Conservation (phyloP, 202 grass and related monocot genomes). For the Zizania palustris region DNA sequence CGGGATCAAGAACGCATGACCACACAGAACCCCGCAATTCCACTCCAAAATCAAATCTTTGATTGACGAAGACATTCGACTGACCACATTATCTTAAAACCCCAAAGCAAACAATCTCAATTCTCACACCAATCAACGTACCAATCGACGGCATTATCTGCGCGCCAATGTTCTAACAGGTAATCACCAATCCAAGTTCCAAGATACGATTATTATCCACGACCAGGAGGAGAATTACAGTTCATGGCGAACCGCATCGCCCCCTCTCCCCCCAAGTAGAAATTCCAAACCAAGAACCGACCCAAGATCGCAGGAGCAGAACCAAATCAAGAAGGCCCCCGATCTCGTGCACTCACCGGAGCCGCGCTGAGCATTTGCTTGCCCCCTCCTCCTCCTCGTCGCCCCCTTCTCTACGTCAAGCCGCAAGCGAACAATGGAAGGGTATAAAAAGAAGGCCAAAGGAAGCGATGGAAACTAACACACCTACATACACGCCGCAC, state of each 20-base stretch:
- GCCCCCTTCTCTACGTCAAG: neutral
- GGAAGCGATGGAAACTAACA: slow-evolving; percentile 23
- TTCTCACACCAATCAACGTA: neutral
- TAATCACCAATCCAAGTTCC: neutral
- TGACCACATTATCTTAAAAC: slow-evolving; percentile 35
- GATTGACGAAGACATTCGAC: neutral
- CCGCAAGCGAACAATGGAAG: slow-evolving; percentile 37
- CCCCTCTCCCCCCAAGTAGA: neutral
- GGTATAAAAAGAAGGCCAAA: slow-evolving; percentile 45
- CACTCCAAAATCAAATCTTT: slow-evolving; percentile 2
- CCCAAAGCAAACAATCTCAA: slow-evolving; percentile 13
- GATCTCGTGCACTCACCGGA: slow-evolving; percentile 61
- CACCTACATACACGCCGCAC: neutral
- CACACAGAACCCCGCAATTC: slow-evolving; percentile 40
- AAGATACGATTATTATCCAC: slow-evolving; percentile 16
- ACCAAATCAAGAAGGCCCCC: slow-evolving; percentile 39
- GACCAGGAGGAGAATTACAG: slow-evolving; percentile 20
- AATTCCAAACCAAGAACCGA: no score
- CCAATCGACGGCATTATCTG: slow-evolving; percentile 24
- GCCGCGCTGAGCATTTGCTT: slow-evolving; percentile 46
- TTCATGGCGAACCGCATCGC: slow-evolving; percentile 3
- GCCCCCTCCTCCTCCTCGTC: neutral
- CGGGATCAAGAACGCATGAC: slow-evolving; percentile 12
- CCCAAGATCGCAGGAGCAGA: slow-evolving; percentile 35
- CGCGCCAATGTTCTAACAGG: neutral